Evolutionary conservation across 495 filamentous ascomycete species (phyloP).

Genomic region (Neurospora sp.): DNA sequence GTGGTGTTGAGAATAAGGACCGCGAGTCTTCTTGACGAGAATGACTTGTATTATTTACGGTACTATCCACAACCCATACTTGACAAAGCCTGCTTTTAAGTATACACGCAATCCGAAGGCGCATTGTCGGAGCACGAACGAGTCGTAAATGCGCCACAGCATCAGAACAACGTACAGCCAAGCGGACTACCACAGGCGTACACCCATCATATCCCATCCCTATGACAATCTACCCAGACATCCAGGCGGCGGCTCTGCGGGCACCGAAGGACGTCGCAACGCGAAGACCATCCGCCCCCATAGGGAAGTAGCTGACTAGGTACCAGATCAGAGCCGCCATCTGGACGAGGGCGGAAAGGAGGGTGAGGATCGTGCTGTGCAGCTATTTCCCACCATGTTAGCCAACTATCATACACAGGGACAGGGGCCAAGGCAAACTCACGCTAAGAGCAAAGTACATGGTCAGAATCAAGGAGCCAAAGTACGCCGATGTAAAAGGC

Average conservation of each 20-base stretch:
- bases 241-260: constrained; percentile 77
- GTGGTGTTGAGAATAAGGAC: neutral
- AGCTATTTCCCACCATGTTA: constrained; percentile 44
- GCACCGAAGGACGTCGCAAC: constrained; percentile 80
- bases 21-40: neutral
- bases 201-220: neutral
- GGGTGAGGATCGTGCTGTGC: constrained; percentile 67
- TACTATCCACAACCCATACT: neutral
- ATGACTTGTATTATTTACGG: neutral
- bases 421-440: constrained; percentile 34
- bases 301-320: constrained; percentile 94
- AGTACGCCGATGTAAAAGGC: constrained; percentile 94
- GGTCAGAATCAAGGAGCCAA: constrained; percentile 84
- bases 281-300: constrained; percentile 82
- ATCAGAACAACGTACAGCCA: neutral
- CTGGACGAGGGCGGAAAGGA: constrained; percentile 75
- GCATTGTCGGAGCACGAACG: neutral
- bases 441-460: constrained; percentile 87
- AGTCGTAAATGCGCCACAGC: neutral
- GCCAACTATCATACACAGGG: neutral
- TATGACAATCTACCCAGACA: constrained; percentile 51
- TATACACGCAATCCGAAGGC: neutral
- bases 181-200: neutral
- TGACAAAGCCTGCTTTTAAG: neutral
- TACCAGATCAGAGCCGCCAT: constrained; percentile 83